phyloP scores from a whole-genome alignment of 2,329 filamentous ascomycete species.

The Aureobasidium vineae region DNA sequence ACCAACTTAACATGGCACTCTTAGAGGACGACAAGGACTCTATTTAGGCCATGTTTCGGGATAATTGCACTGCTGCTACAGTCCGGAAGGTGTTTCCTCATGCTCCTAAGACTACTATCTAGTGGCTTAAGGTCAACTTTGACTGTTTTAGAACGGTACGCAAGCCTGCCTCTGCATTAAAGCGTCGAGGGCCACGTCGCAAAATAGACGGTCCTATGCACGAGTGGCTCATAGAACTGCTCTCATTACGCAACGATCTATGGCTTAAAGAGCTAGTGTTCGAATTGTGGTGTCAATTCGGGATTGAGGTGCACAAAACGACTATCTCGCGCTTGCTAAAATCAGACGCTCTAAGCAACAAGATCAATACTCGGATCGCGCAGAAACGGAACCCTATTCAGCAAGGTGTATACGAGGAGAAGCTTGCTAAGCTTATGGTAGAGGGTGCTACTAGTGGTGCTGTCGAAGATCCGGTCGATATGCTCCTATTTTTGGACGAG shows the following conservation, averaged over 20 bases:
- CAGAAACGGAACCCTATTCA: background rate
- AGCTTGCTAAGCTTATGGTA: background rate
- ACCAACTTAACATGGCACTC: no score
- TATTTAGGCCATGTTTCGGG: constrained; percentile 14
- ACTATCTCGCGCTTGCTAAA: background rate
- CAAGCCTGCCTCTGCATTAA: background rate
- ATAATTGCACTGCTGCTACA: background rate
- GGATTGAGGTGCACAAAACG: background rate
- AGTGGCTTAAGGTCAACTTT: background rate
- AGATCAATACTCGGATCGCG: constrained; percentile 6
- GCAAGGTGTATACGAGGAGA: background rate
- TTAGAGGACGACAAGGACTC: no score
- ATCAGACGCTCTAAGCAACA: background rate
- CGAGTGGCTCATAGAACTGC: background rate
- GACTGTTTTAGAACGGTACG: background rate
- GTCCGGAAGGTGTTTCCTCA: background rate
- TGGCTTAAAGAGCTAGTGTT: background rate
- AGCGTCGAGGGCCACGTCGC: background rate
- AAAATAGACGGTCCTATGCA: background rate
- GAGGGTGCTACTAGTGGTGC: background rate
- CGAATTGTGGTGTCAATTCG: constrained; percentile 17
- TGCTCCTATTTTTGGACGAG: constrained; percentile 9
- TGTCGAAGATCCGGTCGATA: background rate
- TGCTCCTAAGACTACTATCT: background rate
- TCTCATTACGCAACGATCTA: background rate